Conservation (phyloP, 495 filamentous ascomycete genomes). For the Pyrenopolyporus hunteri region DNA sequence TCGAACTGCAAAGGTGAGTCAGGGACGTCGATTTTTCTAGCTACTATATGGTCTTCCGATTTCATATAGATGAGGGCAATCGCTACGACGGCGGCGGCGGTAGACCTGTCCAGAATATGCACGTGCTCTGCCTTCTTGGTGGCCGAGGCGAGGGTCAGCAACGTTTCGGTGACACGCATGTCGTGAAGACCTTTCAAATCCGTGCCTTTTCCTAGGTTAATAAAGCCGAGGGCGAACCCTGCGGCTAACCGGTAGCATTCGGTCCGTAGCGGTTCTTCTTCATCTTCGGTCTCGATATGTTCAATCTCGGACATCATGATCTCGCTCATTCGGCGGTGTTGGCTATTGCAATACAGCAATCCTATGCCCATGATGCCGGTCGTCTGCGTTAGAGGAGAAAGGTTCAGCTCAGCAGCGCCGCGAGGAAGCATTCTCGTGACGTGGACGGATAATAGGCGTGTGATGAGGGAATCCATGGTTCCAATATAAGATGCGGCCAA, state of each 20-base stretch:
- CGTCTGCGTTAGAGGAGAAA: constrained; percentile 93
- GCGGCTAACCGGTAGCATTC: constrained; percentile 95
- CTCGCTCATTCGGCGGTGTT: constrained; percentile 98
- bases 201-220: constrained; percentile 89
- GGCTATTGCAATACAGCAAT: constrained; percentile 90
- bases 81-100: constrained; percentile 86
- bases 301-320: constrained; percentile 98
- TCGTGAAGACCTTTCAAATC: constrained; percentile 89
- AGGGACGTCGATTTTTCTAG: constrained; percentile 90
- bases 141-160: constrained; percentile 82
- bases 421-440: constrained; percentile 91
- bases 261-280: constrained; percentile 80
- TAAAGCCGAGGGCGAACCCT: constrained; percentile 90
- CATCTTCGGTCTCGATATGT: constrained; percentile 70
- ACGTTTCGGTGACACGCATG: constrained; percentile 88
- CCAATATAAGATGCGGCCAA: constrained; percentile 92
- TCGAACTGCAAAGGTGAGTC: constrained; percentile 90
- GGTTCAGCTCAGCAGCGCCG: constrained; percentile 90
- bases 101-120: constrained; percentile 90
- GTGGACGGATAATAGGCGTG: constrained; percentile 95
- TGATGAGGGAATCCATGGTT: constrained; percentile 95
- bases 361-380: constrained; percentile 98
- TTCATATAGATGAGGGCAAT: constrained; percentile 98
- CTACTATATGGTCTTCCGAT: constrained; percentile 85
- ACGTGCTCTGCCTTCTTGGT: constrained; percentile 87